Percentiles rank a stretch among this genome's conserved stretches.
Evolutionary conservation across 148 eudicot species (phyloP).

Genomic region (Linanthus parryae): DNA sequence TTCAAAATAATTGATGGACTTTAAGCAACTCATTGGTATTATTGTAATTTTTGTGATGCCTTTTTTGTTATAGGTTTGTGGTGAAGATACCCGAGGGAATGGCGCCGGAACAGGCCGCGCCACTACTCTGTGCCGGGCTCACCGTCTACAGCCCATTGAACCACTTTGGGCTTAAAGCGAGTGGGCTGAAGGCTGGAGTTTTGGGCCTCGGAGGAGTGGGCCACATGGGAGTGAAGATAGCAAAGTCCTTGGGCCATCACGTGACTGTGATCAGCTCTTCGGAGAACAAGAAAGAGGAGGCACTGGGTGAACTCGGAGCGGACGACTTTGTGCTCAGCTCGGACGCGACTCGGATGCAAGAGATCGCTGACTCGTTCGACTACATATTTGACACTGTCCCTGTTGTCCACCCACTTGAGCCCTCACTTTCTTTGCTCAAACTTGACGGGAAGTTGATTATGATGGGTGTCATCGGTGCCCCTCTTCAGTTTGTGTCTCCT

Average conservation of each 20-base stretch:
- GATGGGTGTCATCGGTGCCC: slow-evolving; percentile 65
- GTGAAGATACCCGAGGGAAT: slow-evolving; percentile 83
- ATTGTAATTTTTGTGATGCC: too few species aligned
- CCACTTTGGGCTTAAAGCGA: slow-evolving; percentile 59
- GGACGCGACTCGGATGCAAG: slow-evolving; percentile 35
- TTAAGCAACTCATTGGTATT: too few species aligned
- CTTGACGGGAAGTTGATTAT: slow-evolving; percentile 57
- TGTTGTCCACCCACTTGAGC: slow-evolving; percentile 69
- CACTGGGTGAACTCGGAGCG: slow-evolving; percentile 67
- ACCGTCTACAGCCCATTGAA: slow-evolving; percentile 87
- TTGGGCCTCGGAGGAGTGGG: slow-evolving; percentile 94
- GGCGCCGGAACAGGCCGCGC: slow-evolving; percentile 84
- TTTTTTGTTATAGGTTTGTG: slow-evolving; percentile 46
- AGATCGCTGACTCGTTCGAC: slow-evolving; percentile 42
- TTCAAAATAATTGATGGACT: too few species aligned
- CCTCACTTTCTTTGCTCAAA: slow-evolving; percentile 45
- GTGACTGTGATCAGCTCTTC: slow-evolving; percentile 88
- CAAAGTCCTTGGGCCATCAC: slow-evolving; percentile 90
- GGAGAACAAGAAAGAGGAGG: slow-evolving; percentile 66
- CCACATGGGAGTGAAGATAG: slow-evolving; percentile 91
- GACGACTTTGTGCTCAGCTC: slow-evolving; percentile 72
- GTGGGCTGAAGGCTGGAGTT: slow-evolving; percentile 71
- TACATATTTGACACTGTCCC: slow-evolving; percentile 83
- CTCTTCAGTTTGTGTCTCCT: slow-evolving; percentile 61
- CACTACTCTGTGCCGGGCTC: slow-evolving; percentile 83